Conservation (phyloP, 306 rosid species). For the Castanea crenata region DNA sequence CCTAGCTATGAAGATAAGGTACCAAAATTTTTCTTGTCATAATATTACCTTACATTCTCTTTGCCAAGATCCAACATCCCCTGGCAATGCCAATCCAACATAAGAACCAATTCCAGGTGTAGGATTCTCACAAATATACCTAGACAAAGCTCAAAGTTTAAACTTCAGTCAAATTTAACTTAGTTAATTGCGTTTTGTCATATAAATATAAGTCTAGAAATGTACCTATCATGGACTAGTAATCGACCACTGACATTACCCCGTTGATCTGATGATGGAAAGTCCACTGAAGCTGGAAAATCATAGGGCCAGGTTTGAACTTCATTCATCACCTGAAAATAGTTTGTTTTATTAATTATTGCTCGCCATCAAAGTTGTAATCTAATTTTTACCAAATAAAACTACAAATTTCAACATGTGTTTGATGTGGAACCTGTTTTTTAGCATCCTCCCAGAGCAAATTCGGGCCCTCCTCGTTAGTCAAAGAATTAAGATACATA, state of each 20-base stretch:
- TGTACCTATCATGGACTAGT: conserved; percentile 58
- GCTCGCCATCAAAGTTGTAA: neutral
- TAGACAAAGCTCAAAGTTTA: conserved; percentile 9
- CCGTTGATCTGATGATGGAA: conserved; percentile 52
- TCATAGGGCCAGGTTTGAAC: conserved; percentile 83
- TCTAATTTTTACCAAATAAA: neutral
- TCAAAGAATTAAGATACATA: conserved; percentile 57
- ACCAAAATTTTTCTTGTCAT: neutral
- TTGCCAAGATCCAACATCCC: conserved; percentile 92
- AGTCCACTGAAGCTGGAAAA: conserved; percentile 74
- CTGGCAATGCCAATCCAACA: conserved; percentile 85
- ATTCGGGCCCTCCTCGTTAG: conserved; percentile 32
- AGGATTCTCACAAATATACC: conserved; percentile 40
- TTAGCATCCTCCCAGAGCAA: conserved; percentile 79
- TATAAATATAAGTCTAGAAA: neutral
- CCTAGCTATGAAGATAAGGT: neutral
- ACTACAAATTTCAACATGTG: neutral
- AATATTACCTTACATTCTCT: conserved; percentile 74
- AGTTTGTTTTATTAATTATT: neutral
- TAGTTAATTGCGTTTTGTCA: neutral
- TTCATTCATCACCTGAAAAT: conserved; percentile 62
- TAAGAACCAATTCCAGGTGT: conserved; percentile 60
- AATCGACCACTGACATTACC: conserved; percentile 68
- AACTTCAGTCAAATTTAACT: neutral
- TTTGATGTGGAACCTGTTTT: conserved; percentile 45